phyloP scores from a whole-genome alignment of 768 basidiomycete species.

The Chalciporus pseudorubinellus region DNA sequence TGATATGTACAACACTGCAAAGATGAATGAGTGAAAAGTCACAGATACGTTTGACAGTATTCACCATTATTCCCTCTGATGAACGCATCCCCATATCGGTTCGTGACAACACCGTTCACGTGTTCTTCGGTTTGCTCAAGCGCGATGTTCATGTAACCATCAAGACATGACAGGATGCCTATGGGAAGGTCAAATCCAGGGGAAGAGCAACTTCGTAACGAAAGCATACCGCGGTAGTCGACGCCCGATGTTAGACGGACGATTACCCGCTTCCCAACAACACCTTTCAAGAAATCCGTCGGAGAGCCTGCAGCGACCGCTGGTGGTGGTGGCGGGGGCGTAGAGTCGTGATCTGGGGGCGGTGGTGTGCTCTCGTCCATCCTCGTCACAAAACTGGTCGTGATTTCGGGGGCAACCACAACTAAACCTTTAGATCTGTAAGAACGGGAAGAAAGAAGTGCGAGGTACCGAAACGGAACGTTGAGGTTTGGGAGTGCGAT shows the following conservation, averaged over 20 bases:
- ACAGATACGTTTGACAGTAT: slow-evolving; percentile 14
- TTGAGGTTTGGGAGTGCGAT: too few relatives aligned
- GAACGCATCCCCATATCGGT: slow-evolving; percentile 93
- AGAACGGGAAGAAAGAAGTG: too few relatives aligned
- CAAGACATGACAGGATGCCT: slow-evolving; percentile 93
- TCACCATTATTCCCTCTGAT: slow-evolving; percentile 91
- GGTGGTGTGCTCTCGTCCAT: slow-evolving; percentile 35
- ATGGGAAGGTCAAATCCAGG: neutral
- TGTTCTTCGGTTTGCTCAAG: slow-evolving; percentile 97
- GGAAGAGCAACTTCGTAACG: neutral
- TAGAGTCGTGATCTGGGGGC: slow-evolving; percentile 37
- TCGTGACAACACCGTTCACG: slow-evolving; percentile 83
- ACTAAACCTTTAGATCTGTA: neutral
- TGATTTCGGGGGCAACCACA: too few relatives aligned
- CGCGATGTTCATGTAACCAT: slow-evolving; percentile 99
- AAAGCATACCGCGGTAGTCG: slow-evolving; percentile 78
- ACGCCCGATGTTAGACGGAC: slow-evolving; percentile 90
- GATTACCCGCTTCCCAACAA: slow-evolving; percentile 94
- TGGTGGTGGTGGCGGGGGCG: slow-evolving; percentile 53
- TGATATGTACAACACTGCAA: slow-evolving; percentile 73
- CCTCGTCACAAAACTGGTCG: neutral
- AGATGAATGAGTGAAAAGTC: neutral
- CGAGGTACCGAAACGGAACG: too few relatives aligned
- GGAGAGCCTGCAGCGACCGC: slow-evolving; percentile 68
- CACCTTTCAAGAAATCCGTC: slow-evolving; percentile 90